Percentiles rank a stretch among this genome's conserved stretches.
phyloP scores from a whole-genome alignment of 2,329 filamentous ascomycete genomes.

The Fusarium buharicum region DNA sequence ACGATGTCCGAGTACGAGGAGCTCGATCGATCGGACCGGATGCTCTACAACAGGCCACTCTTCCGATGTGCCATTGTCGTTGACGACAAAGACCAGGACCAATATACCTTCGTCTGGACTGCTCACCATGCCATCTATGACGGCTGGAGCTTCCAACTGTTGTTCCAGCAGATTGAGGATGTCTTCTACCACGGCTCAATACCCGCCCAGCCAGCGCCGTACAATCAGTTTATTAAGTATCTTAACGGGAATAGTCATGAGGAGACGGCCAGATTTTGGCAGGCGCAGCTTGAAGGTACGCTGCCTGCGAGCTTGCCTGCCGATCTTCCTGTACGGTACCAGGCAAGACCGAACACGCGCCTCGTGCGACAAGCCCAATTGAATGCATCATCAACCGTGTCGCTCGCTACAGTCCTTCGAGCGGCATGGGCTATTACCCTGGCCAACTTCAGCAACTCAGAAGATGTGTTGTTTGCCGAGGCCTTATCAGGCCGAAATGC shows the following conservation, averaged over 20 bases:
- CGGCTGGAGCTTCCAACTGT: conserved; percentile 15
- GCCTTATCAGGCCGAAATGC: conserved; percentile 13
- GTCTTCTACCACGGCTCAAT: conserved; percentile 11
- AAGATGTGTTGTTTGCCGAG: conserved; percentile 12
- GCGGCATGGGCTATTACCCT: conserved; percentile 13
- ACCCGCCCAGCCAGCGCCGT: conserved; percentile 4
- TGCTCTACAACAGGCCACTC: conserved; percentile 11
- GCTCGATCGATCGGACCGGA: conserved; percentile 10
- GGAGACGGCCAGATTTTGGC: conserved; percentile 12
- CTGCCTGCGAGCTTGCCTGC: conserved; percentile 10
- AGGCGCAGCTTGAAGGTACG: conserved; percentile 11
- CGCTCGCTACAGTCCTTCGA: conserved; percentile 15
- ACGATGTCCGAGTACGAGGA: conserved; percentile 11
- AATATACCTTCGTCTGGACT: conserved; percentile 10
- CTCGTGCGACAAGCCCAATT: conserved; percentile 9
- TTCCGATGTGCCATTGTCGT: conserved; percentile 10
- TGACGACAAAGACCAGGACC: conserved; percentile 13
- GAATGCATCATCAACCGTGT: conserved; percentile 9
- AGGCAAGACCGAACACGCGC: conserved; percentile 12
- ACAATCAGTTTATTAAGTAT: conserved; percentile 12
- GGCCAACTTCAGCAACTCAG: conserved; percentile 13
- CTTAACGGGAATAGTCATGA: conserved; percentile 6
- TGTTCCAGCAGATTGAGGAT: conserved; percentile 12
- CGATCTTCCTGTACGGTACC: conserved; percentile 13
- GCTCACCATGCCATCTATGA: conserved; percentile 17